Evolutionary conservation across 371 early-diverging fungal genomes (phyloP), one percentile per base, ranked within the genome.

Genomic region (Lichtheimia ramosa): DNA sequence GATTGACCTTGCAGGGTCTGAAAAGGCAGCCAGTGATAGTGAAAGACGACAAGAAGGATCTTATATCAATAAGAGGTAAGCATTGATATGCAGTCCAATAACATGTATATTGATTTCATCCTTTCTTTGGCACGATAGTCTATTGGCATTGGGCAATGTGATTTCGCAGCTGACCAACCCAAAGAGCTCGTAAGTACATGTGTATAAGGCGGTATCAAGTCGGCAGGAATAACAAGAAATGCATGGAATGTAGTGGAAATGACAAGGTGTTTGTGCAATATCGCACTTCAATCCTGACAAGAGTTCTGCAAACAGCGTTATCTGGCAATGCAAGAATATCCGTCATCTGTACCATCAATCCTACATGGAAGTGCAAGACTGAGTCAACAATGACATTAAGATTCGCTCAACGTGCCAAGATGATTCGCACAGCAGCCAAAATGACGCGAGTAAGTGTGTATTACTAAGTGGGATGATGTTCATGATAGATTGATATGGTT

Each of bases 1-100:
- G 51, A 93, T 96, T 64, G 99, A 98, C 77, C 71, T 98, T 56
- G 97, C 99, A n/a, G 99, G 99, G n/a, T 94, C 95, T 12, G 99
- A 98, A 80, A 91, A 95, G 66, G 91, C 90, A 96, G 65, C 89
- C 3, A 81, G 85, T 16, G 82, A 87, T 55, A 70, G 75, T 15
- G 89, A 89, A 13, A 72, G 96, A 25, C 82, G 96, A 23, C 92
- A 93, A 72, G 99, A 98, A 76, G 95, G 96, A 10, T 89, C 93
- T 10, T 91, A 79, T 66, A 98, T 98, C 69, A 98, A 98, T 78
- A 96, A 92, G 70, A 92, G 83, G 66, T 77, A 57, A 46, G 34
- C 34, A 34, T 8, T 23, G 1, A 23, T 27, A 46, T n/a, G n/a
- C 13, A 58, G 2, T n/a, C 43, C 20, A 16, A 20, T 10, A n/a